These are phyloP conservation scores for Ceratocystiopsis sp. DNA, from an alignment of 2,329 filamentous ascomycete species.

Conservation along the genomic window DNA sequence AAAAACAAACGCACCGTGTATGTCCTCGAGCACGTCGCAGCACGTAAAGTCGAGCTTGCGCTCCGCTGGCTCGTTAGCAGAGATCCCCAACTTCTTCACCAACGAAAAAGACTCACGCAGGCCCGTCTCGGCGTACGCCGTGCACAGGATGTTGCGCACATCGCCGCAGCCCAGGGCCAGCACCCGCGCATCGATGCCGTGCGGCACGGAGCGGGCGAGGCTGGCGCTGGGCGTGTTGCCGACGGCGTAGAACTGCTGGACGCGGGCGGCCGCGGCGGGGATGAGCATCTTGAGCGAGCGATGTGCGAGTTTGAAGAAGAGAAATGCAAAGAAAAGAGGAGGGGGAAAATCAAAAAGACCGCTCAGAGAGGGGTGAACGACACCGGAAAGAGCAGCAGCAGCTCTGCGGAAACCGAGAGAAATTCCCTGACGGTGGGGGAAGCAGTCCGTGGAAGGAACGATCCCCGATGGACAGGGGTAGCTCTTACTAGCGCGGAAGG, in stretches of 20 bases:
- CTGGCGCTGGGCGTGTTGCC: constrained; percentile 37
- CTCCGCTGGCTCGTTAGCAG: constrained; percentile 15
- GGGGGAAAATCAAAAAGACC: too few relatives aligned
- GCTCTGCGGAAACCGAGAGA: too few relatives aligned
- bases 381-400: too few relatives aligned
- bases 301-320: background rate
- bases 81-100: background rate
- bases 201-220: constrained; percentile 29
- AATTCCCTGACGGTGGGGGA: too few relatives aligned
- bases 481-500: too few relatives aligned
- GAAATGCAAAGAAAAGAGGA: background rate
- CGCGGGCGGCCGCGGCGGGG: constrained; percentile 16
- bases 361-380: too few relatives aligned
- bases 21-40: constrained; percentile 32
- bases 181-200: constrained; percentile 29
- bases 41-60: constrained; percentile 36
- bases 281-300: constrained; percentile 17
- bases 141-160: constrained; percentile 38
- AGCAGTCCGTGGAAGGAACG: too few relatives aligned
- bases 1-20: constrained; percentile 26
- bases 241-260: constrained; percentile 26
- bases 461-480: too few relatives aligned
- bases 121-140: constrained; percentile 24
- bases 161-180: constrained; percentile 41
- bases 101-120: constrained; percentile 15